These are phyloP conservation scores for Rhododendron ferrugineum DNA, from an alignment of 148 eudicot species.

Conservation along the genomic window DNA sequence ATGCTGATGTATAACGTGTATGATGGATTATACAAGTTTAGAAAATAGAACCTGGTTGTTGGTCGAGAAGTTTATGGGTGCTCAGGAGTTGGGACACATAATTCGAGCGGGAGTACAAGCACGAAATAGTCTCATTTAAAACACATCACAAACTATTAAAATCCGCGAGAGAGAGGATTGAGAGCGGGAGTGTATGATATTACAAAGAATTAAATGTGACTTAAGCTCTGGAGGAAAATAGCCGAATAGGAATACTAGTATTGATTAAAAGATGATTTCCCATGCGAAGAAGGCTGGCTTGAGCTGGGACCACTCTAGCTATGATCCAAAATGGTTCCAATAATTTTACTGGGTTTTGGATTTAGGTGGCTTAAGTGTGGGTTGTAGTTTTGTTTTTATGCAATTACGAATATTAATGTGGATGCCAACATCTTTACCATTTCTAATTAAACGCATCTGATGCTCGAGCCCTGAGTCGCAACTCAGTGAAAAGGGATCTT, in stretches of 20 bases:
- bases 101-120: not conserved
- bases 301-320: not conserved
- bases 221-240: not conserved
- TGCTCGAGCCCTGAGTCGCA: not conserved
- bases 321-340: not conserved
- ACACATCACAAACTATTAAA: too few species aligned
- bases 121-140: too few species aligned
- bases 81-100: not conserved
- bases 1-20: not conserved
- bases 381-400: not conserved
- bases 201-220: too few species aligned
- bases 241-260: not conserved
- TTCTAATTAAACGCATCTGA: not conserved
- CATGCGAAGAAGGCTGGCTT: not conserved
- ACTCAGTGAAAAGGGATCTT: not conserved
- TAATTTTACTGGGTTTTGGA: not conserved
- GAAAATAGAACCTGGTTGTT: not conserved
- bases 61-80: not conserved
- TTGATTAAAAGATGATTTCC: not conserved
- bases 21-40: not conserved
- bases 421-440: not conserved
- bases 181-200: too few species aligned
- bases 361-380: not conserved
- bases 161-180: too few species aligned
- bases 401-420: not conserved